Conservation (phyloP, 2,329 filamentous ascomycete genomes). For the Botryotinia convoluta region DNA sequence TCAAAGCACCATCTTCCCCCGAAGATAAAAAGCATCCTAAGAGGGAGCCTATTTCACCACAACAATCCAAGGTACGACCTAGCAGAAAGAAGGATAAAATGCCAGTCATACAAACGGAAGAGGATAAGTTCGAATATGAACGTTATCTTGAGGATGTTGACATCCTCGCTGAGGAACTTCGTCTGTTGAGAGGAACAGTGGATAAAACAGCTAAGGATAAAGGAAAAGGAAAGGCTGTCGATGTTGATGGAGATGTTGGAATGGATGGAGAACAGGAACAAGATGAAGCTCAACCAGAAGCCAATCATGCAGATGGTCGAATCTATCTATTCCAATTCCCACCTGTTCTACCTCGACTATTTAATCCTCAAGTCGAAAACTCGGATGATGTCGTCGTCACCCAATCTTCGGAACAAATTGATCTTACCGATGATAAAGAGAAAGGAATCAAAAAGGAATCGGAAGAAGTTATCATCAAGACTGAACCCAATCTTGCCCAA, state of each 20-base stretch:
- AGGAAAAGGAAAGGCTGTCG: conserved; percentile 39
- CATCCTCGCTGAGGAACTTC: conserved; percentile 47
- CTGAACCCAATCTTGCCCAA: conserved; percentile 9
- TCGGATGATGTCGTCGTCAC: conserved; percentile 42
- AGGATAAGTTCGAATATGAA: conserved; percentile 50
- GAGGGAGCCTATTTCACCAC: conserved; percentile 10
- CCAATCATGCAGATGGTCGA: conserved; percentile 47
- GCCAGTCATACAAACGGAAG: conserved; percentile 50
- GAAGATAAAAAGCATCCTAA: conserved; percentile 15
- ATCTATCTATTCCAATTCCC: conserved; percentile 66
- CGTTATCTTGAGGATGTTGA: conserved; percentile 47
- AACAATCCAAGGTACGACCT: neutral
- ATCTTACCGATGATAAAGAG: conserved; percentile 30
- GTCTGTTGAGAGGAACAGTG: conserved; percentile 5
- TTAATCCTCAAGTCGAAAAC: conserved; percentile 36
- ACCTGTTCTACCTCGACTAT: conserved; percentile 56
- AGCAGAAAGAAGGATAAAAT: conserved; percentile 26
- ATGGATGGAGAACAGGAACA: conserved; percentile 29
- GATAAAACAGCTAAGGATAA: conserved; percentile 37
- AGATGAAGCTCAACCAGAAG: conserved; percentile 24
- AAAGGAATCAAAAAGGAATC: conserved; percentile 27
- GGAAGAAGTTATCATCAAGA: conserved; percentile 25
- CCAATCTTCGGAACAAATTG: conserved; percentile 22
- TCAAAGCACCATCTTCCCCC: conserved; percentile 12
- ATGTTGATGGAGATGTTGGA: conserved; percentile 42